These are phyloP conservation scores for Chalara sp. DNA, from an alignment of 2,329 filamentous ascomycete species.

Conservation along the genomic window DNA sequence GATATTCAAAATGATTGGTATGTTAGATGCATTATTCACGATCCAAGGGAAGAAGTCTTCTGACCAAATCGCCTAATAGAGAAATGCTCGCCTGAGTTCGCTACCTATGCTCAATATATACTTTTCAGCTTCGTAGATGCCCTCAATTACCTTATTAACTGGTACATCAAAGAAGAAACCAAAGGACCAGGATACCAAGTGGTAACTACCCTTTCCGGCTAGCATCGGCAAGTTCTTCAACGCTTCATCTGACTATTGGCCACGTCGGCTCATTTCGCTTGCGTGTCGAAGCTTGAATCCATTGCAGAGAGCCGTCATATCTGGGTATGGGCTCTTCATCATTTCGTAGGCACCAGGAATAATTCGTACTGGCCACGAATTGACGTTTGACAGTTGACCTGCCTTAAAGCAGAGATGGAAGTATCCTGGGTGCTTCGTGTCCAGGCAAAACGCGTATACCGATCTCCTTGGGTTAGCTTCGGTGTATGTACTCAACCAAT, in stretches of 20 bases:
- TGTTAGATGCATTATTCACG: no score
- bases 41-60: no score
- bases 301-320: conserved; percentile 93
- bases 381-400: conserved; percentile 64
- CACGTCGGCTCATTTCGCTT: conserved; percentile 19
- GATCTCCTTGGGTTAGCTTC: conserved; percentile 92
- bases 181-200: no score
- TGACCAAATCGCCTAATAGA: no score
- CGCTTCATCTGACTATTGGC: conserved; percentile 2
- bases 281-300: conserved; percentile 65
- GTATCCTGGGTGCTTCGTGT: conserved; percentile 85
- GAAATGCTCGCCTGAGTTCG: no score
- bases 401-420: conserved; percentile 97
- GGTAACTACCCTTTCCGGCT: no score
- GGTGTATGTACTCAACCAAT: conserved; percentile 94
- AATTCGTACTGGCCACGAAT: conserved; percentile 80
- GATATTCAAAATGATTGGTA: no score
- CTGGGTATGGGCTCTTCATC: conserved; percentile 80
- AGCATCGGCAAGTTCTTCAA: neutral
- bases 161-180: no score
- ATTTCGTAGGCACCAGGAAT: conserved; percentile 92
- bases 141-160: no score
- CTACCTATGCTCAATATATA: no score
- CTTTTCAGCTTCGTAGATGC: no score
- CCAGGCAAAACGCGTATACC: conserved; percentile 93